Evolutionary conservation across 192 early-diverging fungal species (phyloP).

Genomic region (Funneliformis geosporum): DNA sequence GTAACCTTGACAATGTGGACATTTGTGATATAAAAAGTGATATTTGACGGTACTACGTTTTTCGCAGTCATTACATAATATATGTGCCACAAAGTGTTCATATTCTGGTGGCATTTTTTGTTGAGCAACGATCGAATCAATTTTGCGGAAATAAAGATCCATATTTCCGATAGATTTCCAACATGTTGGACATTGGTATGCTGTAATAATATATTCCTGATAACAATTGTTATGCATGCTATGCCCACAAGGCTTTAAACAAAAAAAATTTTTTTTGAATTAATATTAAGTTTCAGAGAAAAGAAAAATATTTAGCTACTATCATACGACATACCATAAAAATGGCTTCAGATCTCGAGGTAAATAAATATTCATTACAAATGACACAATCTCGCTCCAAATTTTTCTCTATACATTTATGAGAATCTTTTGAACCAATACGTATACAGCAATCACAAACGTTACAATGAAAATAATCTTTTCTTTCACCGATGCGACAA

Average conservation of each 20-base stretch:
- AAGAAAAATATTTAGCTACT: too few species aligned
- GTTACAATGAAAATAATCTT: slow-evolving; percentile 91
- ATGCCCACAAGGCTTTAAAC: slow-evolving; percentile 80
- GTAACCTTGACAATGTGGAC: slow-evolving; percentile 80
- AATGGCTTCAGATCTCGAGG: slow-evolving; percentile 75
- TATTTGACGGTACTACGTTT: slow-evolving; percentile 79
- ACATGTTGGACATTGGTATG: slow-evolving; percentile 96
- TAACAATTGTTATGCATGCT: slow-evolving; percentile 89
- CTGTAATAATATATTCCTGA: slow-evolving; percentile 79
- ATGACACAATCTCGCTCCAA: slow-evolving; percentile 94
- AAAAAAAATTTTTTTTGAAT: background rate
- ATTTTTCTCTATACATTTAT: slow-evolving; percentile 90
- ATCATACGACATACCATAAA: slow-evolving; percentile 68
- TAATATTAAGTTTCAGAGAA: too few species aligned
- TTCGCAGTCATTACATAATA: slow-evolving; percentile 97
- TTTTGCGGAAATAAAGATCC: slow-evolving; percentile 73
- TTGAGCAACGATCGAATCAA: slow-evolving; percentile 76
- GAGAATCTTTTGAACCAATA: slow-evolving; percentile 67
- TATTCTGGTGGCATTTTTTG: slow-evolving; percentile 94
- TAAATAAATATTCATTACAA: slow-evolving; percentile 95
- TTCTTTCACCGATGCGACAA: slow-evolving; percentile 82
- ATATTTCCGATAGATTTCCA: slow-evolving; percentile 89
- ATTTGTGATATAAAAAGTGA: slow-evolving; percentile 98
- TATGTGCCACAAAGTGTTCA: slow-evolving; percentile 62
- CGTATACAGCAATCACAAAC: slow-evolving; percentile 92